phyloP scores from a whole-genome alignment of 441 rosid genomes.

The Brassica hybrid region DNA sequence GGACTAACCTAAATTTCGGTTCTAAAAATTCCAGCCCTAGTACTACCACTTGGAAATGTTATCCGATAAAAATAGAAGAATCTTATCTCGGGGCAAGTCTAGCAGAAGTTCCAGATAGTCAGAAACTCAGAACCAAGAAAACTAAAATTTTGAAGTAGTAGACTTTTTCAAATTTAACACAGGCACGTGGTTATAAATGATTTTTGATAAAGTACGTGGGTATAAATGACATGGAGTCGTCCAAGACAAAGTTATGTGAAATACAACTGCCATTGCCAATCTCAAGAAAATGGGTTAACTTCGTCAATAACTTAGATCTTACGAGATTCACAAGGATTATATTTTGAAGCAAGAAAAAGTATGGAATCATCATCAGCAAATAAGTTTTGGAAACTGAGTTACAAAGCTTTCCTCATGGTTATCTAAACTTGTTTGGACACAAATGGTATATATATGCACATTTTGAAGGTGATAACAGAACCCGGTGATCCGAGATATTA shows the following conservation, averaged over 20 bases:
- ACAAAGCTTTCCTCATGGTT: background rate
- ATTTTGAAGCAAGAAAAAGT: background rate
- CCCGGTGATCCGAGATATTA: too few species aligned
- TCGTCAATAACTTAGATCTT: background rate
- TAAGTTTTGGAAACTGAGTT: background rate
- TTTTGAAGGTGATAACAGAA: background rate
- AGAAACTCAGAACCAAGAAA: too few species aligned
- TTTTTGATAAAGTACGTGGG: background rate
- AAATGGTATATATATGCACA: background rate
- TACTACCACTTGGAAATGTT: too few species aligned
- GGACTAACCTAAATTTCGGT: too few species aligned
- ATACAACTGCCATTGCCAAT: background rate
- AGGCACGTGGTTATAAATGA: background rate
- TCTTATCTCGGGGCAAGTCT: too few species aligned
- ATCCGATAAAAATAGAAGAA: too few species aligned
- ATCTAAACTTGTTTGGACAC: background rate
- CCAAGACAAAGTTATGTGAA: background rate
- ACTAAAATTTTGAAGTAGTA: background rate
- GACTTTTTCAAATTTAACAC: background rate
- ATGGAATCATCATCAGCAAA: background rate
- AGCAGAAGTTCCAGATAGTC: too few species aligned
- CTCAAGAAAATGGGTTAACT: background rate
- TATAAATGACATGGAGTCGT: background rate
- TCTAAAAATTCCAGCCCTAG: too few species aligned
- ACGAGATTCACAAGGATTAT: background rate